These are phyloP conservation scores for Eustoma russellianum DNA, from an alignment of 257 asterid species.

Conservation along the genomic window DNA sequence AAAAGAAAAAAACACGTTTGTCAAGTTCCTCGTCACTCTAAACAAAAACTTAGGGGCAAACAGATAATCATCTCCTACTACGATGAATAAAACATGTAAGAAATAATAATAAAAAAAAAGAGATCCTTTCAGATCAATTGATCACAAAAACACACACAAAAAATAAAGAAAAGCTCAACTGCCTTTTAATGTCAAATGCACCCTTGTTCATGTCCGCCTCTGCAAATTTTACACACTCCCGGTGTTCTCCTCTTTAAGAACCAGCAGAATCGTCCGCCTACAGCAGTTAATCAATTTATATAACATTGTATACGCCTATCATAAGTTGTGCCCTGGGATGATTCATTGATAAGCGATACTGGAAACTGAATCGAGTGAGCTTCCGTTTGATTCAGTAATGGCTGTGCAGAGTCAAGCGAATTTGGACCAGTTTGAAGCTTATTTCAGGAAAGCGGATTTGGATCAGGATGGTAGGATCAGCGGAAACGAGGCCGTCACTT, in stretches of 20 bases:
- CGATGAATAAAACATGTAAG: not conserved
- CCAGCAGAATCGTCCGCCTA: not conserved
- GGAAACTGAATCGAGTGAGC: conserved; percentile 8
- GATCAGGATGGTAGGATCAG: conserved; percentile 96
- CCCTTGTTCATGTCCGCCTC: conserved; percentile 3
- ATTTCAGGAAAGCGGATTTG: conserved; percentile 79
- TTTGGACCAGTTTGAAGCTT: conserved; percentile 73
- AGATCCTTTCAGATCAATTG: not conserved
- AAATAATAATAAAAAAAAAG: not conserved
- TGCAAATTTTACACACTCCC: not conserved
- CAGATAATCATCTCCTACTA: no score
- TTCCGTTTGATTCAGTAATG: conserved; percentile 15
- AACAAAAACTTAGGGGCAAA: no score
- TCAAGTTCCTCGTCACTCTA: no score
- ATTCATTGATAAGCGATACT: not conserved
- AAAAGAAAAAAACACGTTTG: no score
- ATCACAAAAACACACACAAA: not conserved
- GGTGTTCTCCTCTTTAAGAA: not conserved
- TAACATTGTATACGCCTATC: not conserved
- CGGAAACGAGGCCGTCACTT: conserved; percentile 78
- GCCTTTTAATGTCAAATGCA: no score
- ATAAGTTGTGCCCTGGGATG: no score
- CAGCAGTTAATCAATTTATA: not conserved
- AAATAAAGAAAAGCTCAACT: no score
- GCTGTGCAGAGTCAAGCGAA: conserved; percentile 28